Conservation (phyloP, 2,329 filamentous ascomycete genomes). For the Claviceps sp. region DNA sequence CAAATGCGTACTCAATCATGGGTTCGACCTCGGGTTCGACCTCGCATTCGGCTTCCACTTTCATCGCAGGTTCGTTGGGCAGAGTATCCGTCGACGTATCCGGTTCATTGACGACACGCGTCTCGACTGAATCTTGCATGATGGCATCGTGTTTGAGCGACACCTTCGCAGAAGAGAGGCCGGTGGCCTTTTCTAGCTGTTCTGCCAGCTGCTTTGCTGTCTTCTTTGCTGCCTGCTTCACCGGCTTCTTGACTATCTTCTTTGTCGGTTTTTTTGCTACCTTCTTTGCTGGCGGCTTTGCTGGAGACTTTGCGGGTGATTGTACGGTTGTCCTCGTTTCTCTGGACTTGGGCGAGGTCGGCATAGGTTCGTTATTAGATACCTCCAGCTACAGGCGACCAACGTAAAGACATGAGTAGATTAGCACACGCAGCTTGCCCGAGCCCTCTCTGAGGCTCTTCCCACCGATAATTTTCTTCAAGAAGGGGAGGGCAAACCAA, state of each 20-base stretch:
- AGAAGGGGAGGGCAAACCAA: background rate
- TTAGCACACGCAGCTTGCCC: background rate
- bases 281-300: background rate
- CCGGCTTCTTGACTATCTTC: background rate
- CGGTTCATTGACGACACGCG: background rate
- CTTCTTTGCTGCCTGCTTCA: background rate
- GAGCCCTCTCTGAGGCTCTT: background rate
- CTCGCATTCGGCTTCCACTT: background rate
- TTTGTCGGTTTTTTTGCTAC: background rate
- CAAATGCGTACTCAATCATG: conserved; percentile 10
- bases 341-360: background rate
- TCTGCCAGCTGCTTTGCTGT: background rate
- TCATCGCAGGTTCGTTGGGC: background rate
- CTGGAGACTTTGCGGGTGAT: background rate
- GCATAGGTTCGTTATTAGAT: background rate
- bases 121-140: background rate
- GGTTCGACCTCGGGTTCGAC: background rate
- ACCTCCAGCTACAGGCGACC: background rate
- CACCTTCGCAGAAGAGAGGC: background rate
- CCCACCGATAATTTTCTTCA: no score
- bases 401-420: background rate
- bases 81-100: background rate
- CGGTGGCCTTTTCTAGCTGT: background rate
- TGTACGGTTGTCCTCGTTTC: background rate
- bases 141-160: background rate